These are phyloP conservation scores for Aethionema arabicum DNA, from an alignment of 345 rosid species.

Conservation along the genomic window DNA sequence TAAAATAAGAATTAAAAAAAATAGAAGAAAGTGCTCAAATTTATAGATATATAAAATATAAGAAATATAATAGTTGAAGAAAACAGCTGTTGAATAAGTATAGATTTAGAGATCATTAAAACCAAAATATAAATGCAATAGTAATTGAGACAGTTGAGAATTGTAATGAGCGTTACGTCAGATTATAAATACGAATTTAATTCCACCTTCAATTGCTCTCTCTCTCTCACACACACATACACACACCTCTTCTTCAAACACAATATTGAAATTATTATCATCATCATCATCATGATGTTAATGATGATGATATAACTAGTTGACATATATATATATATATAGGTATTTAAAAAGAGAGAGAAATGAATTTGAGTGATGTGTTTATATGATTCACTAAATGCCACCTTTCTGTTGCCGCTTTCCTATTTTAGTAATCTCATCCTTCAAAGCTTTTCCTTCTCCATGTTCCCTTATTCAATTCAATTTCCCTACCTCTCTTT, in stretches of 20 bases:
- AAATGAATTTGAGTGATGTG: slow-evolving; percentile 1
- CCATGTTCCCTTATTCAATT: slow-evolving; percentile 54
- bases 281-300: slow-evolving; percentile 21
- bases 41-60: slow-evolving; percentile 7
- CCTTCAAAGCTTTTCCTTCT: slow-evolving; percentile 33
- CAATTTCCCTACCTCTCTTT: slow-evolving; percentile 36
- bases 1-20: slow-evolving; percentile 37
- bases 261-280: slow-evolving; percentile 16
- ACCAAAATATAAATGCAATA: slow-evolving; percentile 83
- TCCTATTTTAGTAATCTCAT: slow-evolving; percentile 46
- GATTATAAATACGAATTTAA: slow-evolving; percentile 80
- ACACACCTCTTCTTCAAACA: slow-evolving; percentile 32
- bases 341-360: too few relatives aligned
- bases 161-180: slow-evolving; percentile 77
- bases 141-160: slow-evolving; percentile 96
- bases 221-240: slow-evolving; percentile 32
- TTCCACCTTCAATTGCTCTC: slow-evolving; percentile 42
- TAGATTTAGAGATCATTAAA: slow-evolving; percentile 73
- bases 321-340: too few relatives aligned
- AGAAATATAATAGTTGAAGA: background rate
- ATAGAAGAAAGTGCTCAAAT: slow-evolving; percentile 32
- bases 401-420: slow-evolving; percentile 57
- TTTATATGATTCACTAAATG: slow-evolving; percentile 54
- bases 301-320: too few relatives aligned
- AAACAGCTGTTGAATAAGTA: slow-evolving; percentile 40